Evolutionary conservation across 805 yeast genomes (phyloP).

Genomic region (Cyberlindnera petersonii): DNA sequence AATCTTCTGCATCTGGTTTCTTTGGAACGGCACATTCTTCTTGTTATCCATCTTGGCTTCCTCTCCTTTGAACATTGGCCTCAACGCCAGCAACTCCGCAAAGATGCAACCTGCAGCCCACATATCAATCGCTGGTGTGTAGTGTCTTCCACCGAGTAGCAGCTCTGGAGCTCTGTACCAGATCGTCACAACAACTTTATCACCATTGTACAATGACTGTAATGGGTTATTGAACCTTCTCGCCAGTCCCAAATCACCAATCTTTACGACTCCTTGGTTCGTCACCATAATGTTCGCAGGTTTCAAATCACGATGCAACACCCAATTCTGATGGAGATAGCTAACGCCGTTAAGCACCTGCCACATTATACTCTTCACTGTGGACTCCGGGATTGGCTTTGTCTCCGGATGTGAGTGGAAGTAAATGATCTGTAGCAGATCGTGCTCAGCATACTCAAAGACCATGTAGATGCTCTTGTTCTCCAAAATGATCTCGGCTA

Average conservation of each 20-base stretch:
- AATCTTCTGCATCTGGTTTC: constrained; percentile 85
- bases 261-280: constrained; percentile 82
- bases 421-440: constrained; percentile 88
- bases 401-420: constrained; percentile 85
- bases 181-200: constrained; percentile 92
- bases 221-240: constrained; percentile 82
- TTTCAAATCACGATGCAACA: constrained; percentile 89
- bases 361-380: constrained; percentile 83
- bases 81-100: constrained; percentile 81
- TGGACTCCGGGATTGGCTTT: constrained; percentile 55
- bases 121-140: constrained; percentile 85
- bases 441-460: constrained; percentile 95
- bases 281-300: constrained; percentile 99
- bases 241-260: constrained; percentile 93
- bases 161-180: constrained; percentile 97
- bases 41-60: constrained; percentile 95
- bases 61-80: constrained; percentile 97
- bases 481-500: constrained; percentile 82
- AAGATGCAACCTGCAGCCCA: constrained; percentile 97
- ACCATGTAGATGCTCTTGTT: constrained; percentile 91
- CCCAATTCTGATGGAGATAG: constrained; percentile 93
- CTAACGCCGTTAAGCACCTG: constrained; percentile 91
- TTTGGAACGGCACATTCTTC: constrained; percentile 90
- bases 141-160: constrained; percentile 85
- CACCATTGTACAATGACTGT: constrained; percentile 85